phyloP scores from a whole-genome alignment of 2,329 filamentous ascomycete species.

The Aspergillus eucalypticola region DNA sequence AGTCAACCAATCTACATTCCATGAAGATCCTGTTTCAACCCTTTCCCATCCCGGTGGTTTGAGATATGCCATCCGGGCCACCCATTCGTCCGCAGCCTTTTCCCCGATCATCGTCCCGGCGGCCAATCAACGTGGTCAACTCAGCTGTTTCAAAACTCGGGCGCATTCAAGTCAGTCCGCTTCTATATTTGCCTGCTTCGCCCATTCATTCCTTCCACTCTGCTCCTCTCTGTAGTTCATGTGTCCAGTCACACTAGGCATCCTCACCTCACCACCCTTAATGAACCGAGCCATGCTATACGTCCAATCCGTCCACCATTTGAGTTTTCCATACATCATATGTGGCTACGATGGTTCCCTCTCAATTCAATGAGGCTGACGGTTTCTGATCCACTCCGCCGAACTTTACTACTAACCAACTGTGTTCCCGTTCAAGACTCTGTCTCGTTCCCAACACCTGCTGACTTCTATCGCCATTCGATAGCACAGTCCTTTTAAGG shows the following conservation, averaged over 20 bases:
- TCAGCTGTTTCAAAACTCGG: not conserved
- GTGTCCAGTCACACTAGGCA: not conserved
- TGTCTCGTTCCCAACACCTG: not conserved
- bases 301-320: not conserved
- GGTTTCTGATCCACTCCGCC: not conserved
- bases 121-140: not conserved
- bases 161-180: not conserved
- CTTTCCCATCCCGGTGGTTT: not conserved
- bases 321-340: constrained; percentile 1
- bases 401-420: not conserved
- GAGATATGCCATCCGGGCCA: not conserved
- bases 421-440: not conserved
- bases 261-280: not conserved
- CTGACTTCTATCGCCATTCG: not conserved
- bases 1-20: not conserved
- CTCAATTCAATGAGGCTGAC: constrained; percentile 1
- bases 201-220: not conserved
- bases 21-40: constrained; percentile 1
- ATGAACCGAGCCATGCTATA: not conserved
- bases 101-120: not conserved
- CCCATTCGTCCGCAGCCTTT: not conserved
- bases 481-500: not conserved
- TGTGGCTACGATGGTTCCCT: constrained; percentile 1
- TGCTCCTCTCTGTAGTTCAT: not conserved
- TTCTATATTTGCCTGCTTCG: constrained; percentile 1